A percentile compares a stretch with the other conserved stretches of the same genome.
Conservation (phyloP, 2,329 filamentous ascomycete species). For the Geosmithia morbida region DNA sequence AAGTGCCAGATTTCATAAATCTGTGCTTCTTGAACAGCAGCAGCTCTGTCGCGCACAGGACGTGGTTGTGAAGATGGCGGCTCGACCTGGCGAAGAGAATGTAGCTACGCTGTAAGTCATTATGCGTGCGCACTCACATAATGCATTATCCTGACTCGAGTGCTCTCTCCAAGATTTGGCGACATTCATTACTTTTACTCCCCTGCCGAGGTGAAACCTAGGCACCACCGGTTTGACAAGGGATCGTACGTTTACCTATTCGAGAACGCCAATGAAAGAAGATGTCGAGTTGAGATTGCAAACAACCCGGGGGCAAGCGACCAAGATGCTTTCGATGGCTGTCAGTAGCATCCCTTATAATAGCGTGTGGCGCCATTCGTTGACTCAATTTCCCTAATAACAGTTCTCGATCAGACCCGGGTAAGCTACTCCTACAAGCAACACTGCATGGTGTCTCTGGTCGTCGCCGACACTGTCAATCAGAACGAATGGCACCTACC, state of each 20-base stretch:
- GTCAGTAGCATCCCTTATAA: slow-evolving; percentile 29
- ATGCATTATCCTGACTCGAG: not conserved
- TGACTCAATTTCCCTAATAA: slow-evolving; percentile 4
- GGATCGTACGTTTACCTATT: slow-evolving; percentile 71
- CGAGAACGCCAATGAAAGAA: slow-evolving; percentile 52
- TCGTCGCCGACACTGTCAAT: slow-evolving; percentile 38
- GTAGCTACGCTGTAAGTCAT: slow-evolving; percentile 33
- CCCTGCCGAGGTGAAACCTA: slow-evolving; percentile 48
- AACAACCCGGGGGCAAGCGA: slow-evolving; percentile 59
- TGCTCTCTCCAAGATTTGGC: slow-evolving; percentile 42
- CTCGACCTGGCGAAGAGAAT: slow-evolving; percentile 32
- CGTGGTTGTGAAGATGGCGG: slow-evolving; percentile 22
- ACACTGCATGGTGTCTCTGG: slow-evolving; percentile 54
- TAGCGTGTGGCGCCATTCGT: not conserved
- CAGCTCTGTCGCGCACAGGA: not conserved
- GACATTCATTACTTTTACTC: slow-evolving; percentile 71
- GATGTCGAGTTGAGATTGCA: slow-evolving; percentile 60
- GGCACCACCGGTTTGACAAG: slow-evolving; percentile 71
- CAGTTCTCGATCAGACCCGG: slow-evolving; percentile 51
- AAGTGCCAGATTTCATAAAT: not conserved
- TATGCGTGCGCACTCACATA: not conserved
- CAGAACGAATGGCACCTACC: slow-evolving; percentile 61
- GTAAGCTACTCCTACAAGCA: slow-evolving; percentile 63
- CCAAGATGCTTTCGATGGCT: slow-evolving; percentile 69
- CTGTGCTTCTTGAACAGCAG: not conserved